Evolutionary conservation across 805 yeast genomes (phyloP).

Genomic region (Candida arabinofermentans): DNA sequence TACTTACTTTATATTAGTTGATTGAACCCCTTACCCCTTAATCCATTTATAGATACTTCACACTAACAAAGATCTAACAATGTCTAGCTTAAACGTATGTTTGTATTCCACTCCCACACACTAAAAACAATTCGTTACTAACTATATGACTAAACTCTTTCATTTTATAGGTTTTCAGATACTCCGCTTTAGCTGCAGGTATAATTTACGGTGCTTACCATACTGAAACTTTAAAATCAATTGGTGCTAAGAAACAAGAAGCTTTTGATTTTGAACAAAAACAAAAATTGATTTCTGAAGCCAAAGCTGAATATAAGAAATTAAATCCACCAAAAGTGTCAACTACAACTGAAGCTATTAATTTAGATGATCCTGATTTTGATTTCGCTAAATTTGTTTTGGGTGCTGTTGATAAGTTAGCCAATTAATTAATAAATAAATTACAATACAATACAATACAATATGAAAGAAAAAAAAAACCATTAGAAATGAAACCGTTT

Average conservation of each 20-base stretch:
- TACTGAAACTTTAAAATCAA: constrained; percentile 62
- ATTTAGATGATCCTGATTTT: constrained; percentile 87
- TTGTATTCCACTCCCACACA: neutral
- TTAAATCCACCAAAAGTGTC: constrained; percentile 43
- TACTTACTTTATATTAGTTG: too few relatives aligned
- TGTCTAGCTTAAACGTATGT: constrained; percentile 51
- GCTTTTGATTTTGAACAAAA: constrained; percentile 56
- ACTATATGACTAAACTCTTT: too few relatives aligned
- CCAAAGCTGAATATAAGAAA: constrained; percentile 84
- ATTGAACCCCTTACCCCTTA: neutral
- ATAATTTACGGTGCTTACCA: constrained; percentile 84
- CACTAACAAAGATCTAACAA: constrained; percentile 16
- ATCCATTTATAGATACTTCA: constrained; percentile 1
- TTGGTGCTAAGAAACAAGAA: constrained; percentile 56
- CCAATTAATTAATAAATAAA: constrained; percentile 12
- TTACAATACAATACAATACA: neutral
- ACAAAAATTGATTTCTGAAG: constrained; percentile 76
- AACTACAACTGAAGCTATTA: constrained; percentile 44
- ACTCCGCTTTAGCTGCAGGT: constrained; percentile 88
- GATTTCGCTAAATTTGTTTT: constrained; percentile 73
- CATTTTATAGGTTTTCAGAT: constrained; percentile 72
- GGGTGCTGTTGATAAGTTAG: constrained; percentile 56
- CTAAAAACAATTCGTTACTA: too few relatives aligned
- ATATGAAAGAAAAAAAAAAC: neutral
- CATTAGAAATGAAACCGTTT: too few relatives aligned